Percentiles rank a stretch among this genome's conserved stretches.
These are phyloP conservation scores for Pontederia paniculata DNA, from an alignment of 176 grass and related monocot genomes.

Conservation along the genomic window DNA sequence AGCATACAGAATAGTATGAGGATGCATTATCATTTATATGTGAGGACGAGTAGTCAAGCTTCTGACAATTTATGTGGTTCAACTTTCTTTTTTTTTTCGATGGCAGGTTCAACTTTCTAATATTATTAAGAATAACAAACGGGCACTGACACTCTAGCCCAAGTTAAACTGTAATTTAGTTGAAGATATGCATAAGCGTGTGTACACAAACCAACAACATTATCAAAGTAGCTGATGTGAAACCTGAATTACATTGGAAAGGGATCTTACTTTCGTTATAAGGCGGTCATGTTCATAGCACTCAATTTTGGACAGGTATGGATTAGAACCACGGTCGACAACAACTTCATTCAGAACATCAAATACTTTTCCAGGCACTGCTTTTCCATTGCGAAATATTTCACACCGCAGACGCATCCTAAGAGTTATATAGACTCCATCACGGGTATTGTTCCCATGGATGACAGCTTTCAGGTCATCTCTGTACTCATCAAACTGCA, in stretches of 20 bases:
- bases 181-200: too few relatives aligned
- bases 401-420: slow-evolving; percentile 90
- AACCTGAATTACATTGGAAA: not conserved
- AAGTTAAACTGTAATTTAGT: too few relatives aligned
- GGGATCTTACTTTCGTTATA: slow-evolving; percentile 77
- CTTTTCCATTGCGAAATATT: slow-evolving; percentile 87
- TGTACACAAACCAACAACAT: too few relatives aligned
- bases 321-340: slow-evolving; percentile 94
- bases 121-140: too few relatives aligned
- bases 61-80: too few relatives aligned
- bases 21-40: too few relatives aligned
- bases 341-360: slow-evolving; percentile 97
- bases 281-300: slow-evolving; percentile 92
- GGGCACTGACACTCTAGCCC: too few relatives aligned
- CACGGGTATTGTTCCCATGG: slow-evolving; percentile 76
- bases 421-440: slow-evolving; percentile 97
- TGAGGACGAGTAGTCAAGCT: too few relatives aligned
- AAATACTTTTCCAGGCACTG: slow-evolving; percentile 89
- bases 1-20: too few relatives aligned
- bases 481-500: slow-evolving; percentile 80
- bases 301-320: slow-evolving; percentile 96
- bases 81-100: too few relatives aligned
- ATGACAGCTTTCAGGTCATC: slow-evolving; percentile 83
- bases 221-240: too few relatives aligned
- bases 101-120: too few relatives aligned